A percentile compares a stretch with the other conserved stretches of the same genome.
Conservation (phyloP, 176 grass and related monocot species). For the Triticum monococcum region DNA sequence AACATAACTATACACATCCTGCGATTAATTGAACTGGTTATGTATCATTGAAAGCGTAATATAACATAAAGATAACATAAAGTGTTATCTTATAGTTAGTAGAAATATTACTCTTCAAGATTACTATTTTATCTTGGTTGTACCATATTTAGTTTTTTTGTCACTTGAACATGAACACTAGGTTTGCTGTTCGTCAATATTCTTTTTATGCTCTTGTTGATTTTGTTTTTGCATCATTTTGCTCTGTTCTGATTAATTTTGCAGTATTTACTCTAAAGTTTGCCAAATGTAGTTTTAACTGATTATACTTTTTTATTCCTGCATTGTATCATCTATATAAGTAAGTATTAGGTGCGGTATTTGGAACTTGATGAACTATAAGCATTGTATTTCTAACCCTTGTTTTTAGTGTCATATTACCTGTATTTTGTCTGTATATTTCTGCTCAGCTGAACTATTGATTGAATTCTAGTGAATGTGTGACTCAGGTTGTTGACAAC, state of each 20-base stretch:
- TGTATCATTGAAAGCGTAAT: background rate
- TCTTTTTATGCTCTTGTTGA: background rate
- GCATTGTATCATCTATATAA: background rate
- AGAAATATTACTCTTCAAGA: background rate
- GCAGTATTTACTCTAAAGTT: background rate
- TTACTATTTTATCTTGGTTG: background rate
- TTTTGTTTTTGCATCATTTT: background rate
- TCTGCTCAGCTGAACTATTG: slow-evolving; percentile 59
- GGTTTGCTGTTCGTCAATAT: background rate
- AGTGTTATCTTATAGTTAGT: background rate
- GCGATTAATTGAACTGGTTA: background rate
- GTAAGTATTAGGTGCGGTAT: background rate
- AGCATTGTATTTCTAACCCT: background rate
- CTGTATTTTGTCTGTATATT: slow-evolving; percentile 38
- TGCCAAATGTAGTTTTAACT: background rate
- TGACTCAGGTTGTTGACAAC: slow-evolving; percentile 89
- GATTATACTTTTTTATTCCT: background rate
- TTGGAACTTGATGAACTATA: slow-evolving; percentile 7
- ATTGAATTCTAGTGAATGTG: slow-evolving; percentile 73
- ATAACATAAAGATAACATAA: background rate
- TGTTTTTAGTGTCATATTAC: background rate
- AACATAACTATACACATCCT: background rate
- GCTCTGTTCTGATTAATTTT: background rate
- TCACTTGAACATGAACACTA: background rate
- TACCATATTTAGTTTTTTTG: background rate